Conservation (phyloP, 352 stramenopile species). For the Hyaloperonospora brassicae region DNA sequence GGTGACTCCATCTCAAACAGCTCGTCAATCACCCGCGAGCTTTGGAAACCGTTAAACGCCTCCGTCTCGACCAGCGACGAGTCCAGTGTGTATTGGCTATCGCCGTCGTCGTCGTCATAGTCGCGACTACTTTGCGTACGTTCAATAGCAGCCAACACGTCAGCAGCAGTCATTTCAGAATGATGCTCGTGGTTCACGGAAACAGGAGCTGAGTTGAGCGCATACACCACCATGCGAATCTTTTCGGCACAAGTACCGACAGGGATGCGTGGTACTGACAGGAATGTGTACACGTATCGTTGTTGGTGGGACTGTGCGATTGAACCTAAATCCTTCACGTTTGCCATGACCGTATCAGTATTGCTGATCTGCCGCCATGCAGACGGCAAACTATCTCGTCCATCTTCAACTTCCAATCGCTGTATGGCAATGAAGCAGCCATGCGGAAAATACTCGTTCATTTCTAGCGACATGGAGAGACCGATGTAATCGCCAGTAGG, state of each 20-base stretch:
- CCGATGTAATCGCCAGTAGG: conserved; percentile 58
- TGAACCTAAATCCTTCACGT: conserved; percentile 38
- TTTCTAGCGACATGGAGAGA: conserved; percentile 77
- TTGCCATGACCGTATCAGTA: conserved; percentile 66
- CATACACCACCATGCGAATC: conserved; percentile 72
- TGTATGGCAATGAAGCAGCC: conserved; percentile 80
- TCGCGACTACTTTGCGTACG: conserved; percentile 38
- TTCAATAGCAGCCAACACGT: conserved; percentile 65
- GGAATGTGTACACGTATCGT: conserved; percentile 71
- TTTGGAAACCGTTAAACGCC: conserved; percentile 25
- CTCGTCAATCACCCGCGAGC: conserved; percentile 61
- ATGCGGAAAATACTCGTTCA: conserved; percentile 63
- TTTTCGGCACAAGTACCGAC: conserved; percentile 51
- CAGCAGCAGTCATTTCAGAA: conserved; percentile 67
- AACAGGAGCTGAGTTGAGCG: conserved; percentile 31
- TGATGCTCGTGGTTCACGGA: conserved; percentile 44
- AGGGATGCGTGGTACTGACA: conserved; percentile 71
- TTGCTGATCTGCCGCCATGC: conserved; percentile 72
- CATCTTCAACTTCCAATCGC: conserved; percentile 34
- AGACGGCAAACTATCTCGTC: conserved; percentile 25
- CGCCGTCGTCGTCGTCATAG: conserved; percentile 23
- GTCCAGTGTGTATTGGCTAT: conserved; percentile 40
- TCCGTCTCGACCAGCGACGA: conserved; percentile 46
- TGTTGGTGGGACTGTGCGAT: conserved; percentile 22
- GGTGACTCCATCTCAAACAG: conserved; percentile 78